These are phyloP conservation scores for Colletotrichum endophyticum DNA, from an alignment of 2,329 filamentous ascomycete species.

Conservation along the genomic window DNA sequence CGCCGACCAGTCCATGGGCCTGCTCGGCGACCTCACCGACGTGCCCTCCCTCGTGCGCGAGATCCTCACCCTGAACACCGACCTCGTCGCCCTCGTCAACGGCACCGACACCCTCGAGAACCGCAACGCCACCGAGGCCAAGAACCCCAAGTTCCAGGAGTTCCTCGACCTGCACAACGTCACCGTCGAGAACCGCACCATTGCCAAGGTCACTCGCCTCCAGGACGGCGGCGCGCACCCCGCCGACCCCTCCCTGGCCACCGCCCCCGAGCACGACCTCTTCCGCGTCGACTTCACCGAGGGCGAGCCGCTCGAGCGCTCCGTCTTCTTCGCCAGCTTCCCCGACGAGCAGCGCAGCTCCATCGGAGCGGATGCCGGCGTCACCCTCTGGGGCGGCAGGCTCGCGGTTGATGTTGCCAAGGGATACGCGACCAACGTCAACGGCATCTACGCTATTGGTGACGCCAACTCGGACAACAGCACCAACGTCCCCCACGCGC, in stretches of 20 bases:
- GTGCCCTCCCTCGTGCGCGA: slow-evolving; percentile 53
- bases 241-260: slow-evolving; percentile 46
- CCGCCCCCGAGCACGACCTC: slow-evolving; percentile 54
- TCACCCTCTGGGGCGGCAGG: slow-evolving; percentile 47
- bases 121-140: slow-evolving; percentile 41
- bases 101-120: slow-evolving; percentile 56
- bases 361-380: slow-evolving; percentile 51
- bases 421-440: slow-evolving; percentile 56
- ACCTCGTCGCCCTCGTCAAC: slow-evolving; percentile 64
- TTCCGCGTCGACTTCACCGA: slow-evolving; percentile 59
- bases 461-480: slow-evolving; percentile 65
- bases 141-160: slow-evolving; percentile 50
- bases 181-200: slow-evolving; percentile 60
- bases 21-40: slow-evolving; percentile 49
- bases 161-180: slow-evolving; percentile 57
- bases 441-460: slow-evolving; percentile 62
- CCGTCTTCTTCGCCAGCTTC: slow-evolving; percentile 58
- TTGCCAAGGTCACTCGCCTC: slow-evolving; percentile 52
- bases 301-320: slow-evolving; percentile 47
- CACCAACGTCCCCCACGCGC: slow-evolving; percentile 66
- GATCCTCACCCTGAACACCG: slow-evolving; percentile 57
- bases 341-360: slow-evolving; percentile 50
- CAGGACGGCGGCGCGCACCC: slow-evolving; percentile 41
- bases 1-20: slow-evolving; percentile 60
- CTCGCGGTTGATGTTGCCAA: slow-evolving; percentile 44